Percentiles rank a stretch among this genome's conserved stretches.
Evolutionary conservation across 331 rosid genomes (phyloP).

Genomic region (Malus hybrid): DNA sequence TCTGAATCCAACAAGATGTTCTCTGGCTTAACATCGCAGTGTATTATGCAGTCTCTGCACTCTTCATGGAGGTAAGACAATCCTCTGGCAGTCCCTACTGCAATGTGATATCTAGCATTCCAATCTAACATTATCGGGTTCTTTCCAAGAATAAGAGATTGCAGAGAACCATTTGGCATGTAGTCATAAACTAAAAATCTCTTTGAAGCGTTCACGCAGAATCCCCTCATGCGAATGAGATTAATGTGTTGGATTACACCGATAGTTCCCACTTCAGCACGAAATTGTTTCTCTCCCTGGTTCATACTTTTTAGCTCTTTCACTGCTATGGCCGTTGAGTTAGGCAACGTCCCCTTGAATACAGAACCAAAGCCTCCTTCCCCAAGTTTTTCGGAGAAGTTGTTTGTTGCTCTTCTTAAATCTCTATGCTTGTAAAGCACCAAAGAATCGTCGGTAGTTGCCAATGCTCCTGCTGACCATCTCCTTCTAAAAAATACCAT

Average conservation of each 20-base stretch:
- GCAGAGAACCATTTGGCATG: conserved; percentile 11
- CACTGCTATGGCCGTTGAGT: conserved; percentile 59
- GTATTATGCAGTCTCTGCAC: neutral
- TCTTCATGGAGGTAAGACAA: conserved; percentile 25
- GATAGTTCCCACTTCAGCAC: no score
- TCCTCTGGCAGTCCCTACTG: conserved; percentile 20
- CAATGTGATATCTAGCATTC: conserved; percentile 36
- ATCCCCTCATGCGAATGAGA: no score
- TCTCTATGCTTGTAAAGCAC: conserved; percentile 64
- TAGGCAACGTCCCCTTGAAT: conserved; percentile 61
- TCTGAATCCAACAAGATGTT: no score
- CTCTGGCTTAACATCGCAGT: no score
- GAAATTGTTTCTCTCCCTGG: conserved; percentile 36
- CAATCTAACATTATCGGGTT: conserved; percentile 38
- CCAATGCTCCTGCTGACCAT: neutral
- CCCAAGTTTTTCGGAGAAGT: conserved; percentile 72
- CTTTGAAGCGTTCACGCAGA: no score
- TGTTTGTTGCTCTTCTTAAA: conserved; percentile 61
- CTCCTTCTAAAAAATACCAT: neutral
- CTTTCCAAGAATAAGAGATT: conserved; percentile 32
- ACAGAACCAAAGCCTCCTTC: conserved; percentile 82
- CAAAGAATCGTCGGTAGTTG: conserved; percentile 44
- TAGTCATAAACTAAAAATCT: no score
- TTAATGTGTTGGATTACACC: no score
- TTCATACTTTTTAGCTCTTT: conserved; percentile 57